phyloP scores from a whole-genome alignment of 2,329 filamentous ascomycete genomes.

The Cadophora luteo-olivacea region DNA sequence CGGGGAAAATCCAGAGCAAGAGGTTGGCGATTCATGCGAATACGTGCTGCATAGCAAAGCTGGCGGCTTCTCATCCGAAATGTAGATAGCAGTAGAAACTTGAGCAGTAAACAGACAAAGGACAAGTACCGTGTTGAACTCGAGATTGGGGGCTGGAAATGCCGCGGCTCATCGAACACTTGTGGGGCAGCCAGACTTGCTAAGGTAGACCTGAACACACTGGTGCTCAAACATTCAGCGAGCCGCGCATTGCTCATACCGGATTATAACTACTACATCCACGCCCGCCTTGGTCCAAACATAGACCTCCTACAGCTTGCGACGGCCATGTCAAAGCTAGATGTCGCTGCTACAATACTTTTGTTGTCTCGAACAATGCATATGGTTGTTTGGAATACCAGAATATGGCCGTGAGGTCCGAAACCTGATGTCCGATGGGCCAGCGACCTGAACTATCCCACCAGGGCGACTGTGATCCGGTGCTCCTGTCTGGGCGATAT shows the following conservation, averaged over 20 bases:
- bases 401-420: not conserved
- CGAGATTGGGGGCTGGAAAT: no score
- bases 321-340: not conserved
- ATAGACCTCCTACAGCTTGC: not conserved
- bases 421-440: not conserved
- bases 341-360: not conserved
- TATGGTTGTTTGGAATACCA: no score
- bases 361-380: not conserved
- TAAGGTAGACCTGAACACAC: no score
- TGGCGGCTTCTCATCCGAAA: not conserved
- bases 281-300: not conserved
- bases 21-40: not conserved
- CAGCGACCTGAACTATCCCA: not conserved
- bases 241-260: not conserved
- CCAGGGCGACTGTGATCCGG: constrained; percentile 6
- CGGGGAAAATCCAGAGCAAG: not conserved
- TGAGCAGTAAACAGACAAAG: no score
- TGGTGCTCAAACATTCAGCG: not conserved
- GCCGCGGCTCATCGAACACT: no score
- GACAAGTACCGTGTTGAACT: no score
- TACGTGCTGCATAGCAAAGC: not conserved
- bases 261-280: not conserved
- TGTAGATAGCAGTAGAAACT: no score
- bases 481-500: not conserved
- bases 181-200: no score